These are phyloP conservation scores for Cadophora malorum DNA, from an alignment of 2,329 filamentous ascomycete genomes.

Conservation along the genomic window DNA sequence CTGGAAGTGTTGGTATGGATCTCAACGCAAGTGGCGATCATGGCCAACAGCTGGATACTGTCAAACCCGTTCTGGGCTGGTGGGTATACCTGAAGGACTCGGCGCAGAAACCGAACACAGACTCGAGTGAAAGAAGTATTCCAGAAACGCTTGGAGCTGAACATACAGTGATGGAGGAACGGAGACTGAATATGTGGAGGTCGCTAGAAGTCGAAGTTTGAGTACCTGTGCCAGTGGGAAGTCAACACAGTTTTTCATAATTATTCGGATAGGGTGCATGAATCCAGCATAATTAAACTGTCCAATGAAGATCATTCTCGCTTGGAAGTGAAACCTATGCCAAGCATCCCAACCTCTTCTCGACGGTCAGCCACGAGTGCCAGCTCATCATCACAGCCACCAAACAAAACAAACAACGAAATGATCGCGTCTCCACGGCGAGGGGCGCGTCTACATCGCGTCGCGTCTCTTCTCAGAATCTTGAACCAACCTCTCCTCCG, in stretches of 20 bases:
- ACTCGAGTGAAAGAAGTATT: background rate
- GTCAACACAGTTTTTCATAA: background rate
- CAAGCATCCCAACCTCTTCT: background rate
- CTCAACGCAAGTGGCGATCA: background rate
- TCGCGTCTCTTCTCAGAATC: constrained; percentile 3
- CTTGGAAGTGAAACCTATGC: background rate
- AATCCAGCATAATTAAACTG: background rate
- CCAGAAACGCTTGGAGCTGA: background rate
- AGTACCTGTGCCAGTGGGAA: background rate
- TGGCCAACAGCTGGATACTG: background rate
- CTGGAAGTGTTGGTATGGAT: background rate
- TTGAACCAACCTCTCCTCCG: background rate
- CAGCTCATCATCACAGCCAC: background rate
- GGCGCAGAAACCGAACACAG: background rate
- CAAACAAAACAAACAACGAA: constrained; percentile 1
- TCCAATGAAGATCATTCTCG: background rate
- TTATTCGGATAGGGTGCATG: background rate
- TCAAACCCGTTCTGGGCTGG: background rate
- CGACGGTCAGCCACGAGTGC: background rate
- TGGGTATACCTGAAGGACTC: background rate
- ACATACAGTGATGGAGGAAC: background rate
- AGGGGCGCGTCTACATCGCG: constrained; percentile 1
- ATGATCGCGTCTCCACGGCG: background rate
- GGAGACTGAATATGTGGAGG: background rate
- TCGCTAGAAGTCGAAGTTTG: background rate